These are phyloP conservation scores for Sphenostylis stenocarpa DNA, from an alignment of 306 rosid species.

Conservation along the genomic window DNA sequence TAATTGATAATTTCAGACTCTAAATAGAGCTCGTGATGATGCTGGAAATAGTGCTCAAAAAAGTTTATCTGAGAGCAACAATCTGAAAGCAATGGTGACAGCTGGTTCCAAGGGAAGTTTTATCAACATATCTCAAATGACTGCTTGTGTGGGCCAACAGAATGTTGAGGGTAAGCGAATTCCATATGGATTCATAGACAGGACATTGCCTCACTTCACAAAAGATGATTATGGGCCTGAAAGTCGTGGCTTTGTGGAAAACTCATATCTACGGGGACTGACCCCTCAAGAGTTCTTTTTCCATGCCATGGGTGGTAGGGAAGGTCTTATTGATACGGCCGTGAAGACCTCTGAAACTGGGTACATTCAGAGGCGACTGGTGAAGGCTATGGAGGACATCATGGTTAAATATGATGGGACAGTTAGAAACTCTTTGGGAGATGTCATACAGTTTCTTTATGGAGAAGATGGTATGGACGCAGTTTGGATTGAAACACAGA, in stretches of 20 bases:
- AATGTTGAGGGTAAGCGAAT: constrained; percentile 99
- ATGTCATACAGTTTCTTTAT: constrained; percentile 94
- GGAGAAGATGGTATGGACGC: constrained; percentile 99
- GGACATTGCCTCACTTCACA: constrained; percentile 95
- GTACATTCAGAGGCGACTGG: constrained; percentile 96
- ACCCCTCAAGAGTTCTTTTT: constrained; percentile 99
- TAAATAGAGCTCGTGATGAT: constrained; percentile 97
- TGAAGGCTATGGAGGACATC: constrained; percentile 99
- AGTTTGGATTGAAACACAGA: constrained; percentile 97
- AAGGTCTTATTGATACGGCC: constrained; percentile 99
- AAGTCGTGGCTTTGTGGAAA: constrained; percentile 99
- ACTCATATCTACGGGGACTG: constrained; percentile 92
- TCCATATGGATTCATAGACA: constrained; percentile 92
- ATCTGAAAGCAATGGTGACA: constrained; percentile 99
- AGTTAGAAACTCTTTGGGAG: constrained; percentile 96
- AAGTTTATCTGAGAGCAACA: constrained; percentile 94
- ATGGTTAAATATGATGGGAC: constrained; percentile 99
- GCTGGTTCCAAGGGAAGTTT: constrained; percentile 99
- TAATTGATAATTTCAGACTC: constrained; percentile 44
- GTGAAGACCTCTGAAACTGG: constrained; percentile 99
- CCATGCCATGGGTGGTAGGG: constrained; percentile 99
- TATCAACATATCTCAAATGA: constrained; percentile 98
- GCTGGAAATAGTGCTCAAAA: constrained; percentile 97
- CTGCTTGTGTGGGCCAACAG: constrained; percentile 99
- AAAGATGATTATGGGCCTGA: constrained; percentile 98